phyloP scores from a whole-genome alignment of 257 asterid genomes.

The Buddleja alternifolia region DNA sequence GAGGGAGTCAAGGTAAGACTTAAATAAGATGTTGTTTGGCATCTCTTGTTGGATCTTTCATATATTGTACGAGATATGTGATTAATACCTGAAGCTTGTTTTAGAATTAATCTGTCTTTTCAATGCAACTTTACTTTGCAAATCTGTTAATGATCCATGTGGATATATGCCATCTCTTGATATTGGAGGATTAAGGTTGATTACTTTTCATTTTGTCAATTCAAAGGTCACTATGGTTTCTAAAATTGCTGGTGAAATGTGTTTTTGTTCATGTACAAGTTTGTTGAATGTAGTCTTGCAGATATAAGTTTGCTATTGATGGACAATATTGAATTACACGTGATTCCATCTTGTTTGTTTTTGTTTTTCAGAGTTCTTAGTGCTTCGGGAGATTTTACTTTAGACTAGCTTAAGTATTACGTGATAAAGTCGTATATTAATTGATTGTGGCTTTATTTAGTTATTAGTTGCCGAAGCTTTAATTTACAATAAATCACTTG shows the following conservation, averaged over 20 bases:
- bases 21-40: conserved; percentile 25
- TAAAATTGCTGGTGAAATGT: neutral
- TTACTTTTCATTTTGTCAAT: neutral
- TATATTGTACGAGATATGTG: neutral
- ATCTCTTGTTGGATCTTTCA: conserved; percentile 21
- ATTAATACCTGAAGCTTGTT: conserved; percentile 10
- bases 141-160: conserved; percentile 1
- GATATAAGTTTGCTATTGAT: too few species aligned
- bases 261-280: conserved; percentile 4
- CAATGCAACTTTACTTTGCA: too few species aligned
- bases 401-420: neutral
- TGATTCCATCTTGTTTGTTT: neutral
- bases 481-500: neutral
- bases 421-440: neutral
- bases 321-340: neutral
- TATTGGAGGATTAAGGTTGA: neutral
- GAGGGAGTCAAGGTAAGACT: conserved; percentile 87
- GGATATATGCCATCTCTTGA: neutral
- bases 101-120: neutral
- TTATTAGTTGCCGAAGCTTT: neutral
- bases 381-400: conserved; percentile 1
- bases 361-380: conserved; percentile 5
- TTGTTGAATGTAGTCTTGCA: conserved; percentile 4
- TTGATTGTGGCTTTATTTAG: neutral
- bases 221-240: neutral